A percentile compares a stretch with the other conserved stretches of the same genome.
Conservation (phyloP, 2,329 filamentous ascomycete species). For the Aspergillus fructus region DNA sequence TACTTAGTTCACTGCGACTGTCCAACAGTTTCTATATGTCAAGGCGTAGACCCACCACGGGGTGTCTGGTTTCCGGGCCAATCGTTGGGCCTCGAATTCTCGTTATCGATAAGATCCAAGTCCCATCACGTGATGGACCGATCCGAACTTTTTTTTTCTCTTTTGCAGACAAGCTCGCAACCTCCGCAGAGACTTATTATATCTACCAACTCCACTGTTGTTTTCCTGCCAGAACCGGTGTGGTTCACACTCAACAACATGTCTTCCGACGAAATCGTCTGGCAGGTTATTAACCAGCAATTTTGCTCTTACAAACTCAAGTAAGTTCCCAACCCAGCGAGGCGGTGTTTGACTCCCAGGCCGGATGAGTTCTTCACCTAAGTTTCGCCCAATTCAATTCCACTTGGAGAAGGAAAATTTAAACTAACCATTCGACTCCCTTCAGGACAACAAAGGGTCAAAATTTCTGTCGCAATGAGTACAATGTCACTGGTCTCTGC, state of each 20-base stretch:
- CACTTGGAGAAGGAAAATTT: background rate
- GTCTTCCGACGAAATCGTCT: conserved; percentile 95
- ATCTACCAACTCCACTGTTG: conserved; percentile 19
- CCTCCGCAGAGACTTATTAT: conserved; percentile 20
- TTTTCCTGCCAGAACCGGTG: conserved; percentile 15
- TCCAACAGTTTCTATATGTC: too few species aligned
- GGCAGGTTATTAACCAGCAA: conserved; percentile 94
- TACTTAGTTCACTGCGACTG: background rate
- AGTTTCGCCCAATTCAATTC: background rate
- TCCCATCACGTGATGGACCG: conserved; percentile 27
- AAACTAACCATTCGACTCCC: background rate
- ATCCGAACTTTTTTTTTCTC: conserved; percentile 34
- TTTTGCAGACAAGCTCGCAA: conserved; percentile 19
- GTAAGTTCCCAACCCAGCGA: conserved; percentile 48
- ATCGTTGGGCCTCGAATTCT: background rate
- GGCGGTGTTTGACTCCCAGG: background rate
- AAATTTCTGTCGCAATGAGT: conserved; percentile 94
- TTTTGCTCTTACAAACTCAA: conserved; percentile 96
- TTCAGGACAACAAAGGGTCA: conserved; percentile 77
- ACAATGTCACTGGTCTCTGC: conserved; percentile 81
- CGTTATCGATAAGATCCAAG: background rate
- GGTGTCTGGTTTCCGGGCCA: background rate
- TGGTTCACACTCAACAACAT: conserved; percentile 46
- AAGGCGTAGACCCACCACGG: too few species aligned
- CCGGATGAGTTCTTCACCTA: background rate